Evolutionary conservation across 2,329 filamentous ascomycete species (phyloP), one percentile per base, ranked within the genome.

Genomic region (Alternaria longipes): DNA sequence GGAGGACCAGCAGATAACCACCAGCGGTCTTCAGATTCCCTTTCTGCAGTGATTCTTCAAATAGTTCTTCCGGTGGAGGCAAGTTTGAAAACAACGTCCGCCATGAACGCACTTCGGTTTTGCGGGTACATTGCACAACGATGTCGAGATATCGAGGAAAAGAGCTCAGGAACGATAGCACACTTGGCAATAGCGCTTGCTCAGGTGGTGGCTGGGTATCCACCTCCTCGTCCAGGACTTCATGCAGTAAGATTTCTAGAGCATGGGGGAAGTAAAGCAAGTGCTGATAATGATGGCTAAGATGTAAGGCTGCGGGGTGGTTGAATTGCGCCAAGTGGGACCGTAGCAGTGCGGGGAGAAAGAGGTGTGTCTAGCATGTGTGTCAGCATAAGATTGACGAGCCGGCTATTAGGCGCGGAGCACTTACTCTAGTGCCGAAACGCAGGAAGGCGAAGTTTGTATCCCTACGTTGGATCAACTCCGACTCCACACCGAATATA

Each of bases 101-200:
- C 95, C 95, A 99, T 57, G 93, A 97, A 40, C 94, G 89, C 8
- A 97, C 89, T 75, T 99, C 95, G 0, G 95, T 99, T 80, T 99
- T 99, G 56, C 95, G 90, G 1, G 95, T 97, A 80, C 95, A 99
- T 80, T 97, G 95, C 20, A 99, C 91, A 24, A 99, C 90, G 59
- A 98, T 95, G 72, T 98, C 94, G 16, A 98, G 88, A 74, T 97
- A 99, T 59, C 93, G 88, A 57, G 89, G 90, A 69, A 85, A 85
- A 1, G 81, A 82, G 8, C 82, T 84, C 18, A 86, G 75, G 66
- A 86, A 86, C 0, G 82, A 84, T n/a, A 86, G 74, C 2, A 85
- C 81, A 40, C 80, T 81, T 9, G 84, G 84, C 12, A 86, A 71
- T 5, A 86, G 77, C 16, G 84, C 83, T 50, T 81, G 81, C 69